Percentiles rank a stretch among this genome's conserved stretches.
Conservation (phyloP, 768 basidiomycete species). For the Guyanaporus albipodus region DNA sequence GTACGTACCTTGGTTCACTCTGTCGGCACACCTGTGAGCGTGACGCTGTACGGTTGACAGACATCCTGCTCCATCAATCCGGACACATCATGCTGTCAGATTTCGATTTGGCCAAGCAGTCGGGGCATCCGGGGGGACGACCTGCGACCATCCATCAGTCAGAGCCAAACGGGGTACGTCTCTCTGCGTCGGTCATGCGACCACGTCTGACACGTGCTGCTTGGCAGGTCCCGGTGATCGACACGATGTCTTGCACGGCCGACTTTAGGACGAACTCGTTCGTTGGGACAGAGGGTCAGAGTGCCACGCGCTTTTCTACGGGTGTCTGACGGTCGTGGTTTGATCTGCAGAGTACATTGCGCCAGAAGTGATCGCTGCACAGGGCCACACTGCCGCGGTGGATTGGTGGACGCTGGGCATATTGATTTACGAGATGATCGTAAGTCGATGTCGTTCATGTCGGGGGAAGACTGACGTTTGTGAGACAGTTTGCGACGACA, state of each 20-base stretch:
- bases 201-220: constrained; percentile 3
- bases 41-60: constrained; percentile 39
- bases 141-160: constrained; percentile 84
- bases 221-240: constrained; percentile 85
- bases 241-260: constrained; percentile 95
- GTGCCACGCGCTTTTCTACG: constrained; percentile 9
- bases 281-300: constrained; percentile 94
- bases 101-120: constrained; percentile 98
- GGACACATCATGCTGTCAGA: constrained; percentile 99
- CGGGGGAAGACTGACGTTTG: constrained; percentile 29
- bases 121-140: constrained; percentile 76
- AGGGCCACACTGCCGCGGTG: constrained; percentile 96
- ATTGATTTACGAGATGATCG: constrained; percentile 98
- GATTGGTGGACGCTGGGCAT: constrained; percentile 99
- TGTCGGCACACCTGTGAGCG: constrained; percentile 4
- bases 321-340: constrained; percentile 15
- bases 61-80: constrained; percentile 95
- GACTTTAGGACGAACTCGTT: constrained; percentile 99
- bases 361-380: constrained; percentile 95
- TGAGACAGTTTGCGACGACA: constrained; percentile 86
- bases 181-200: constrained; percentile 5
- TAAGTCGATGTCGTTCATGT: constrained; percentile 46
- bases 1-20: constrained; percentile 49
- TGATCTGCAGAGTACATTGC: constrained; percentile 86
- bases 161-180: constrained; percentile 81